Evolutionary conservation across 306 rosid genomes (phyloP), one percentile per base, ranked within the genome.

Genomic region (Vigna angularis): DNA sequence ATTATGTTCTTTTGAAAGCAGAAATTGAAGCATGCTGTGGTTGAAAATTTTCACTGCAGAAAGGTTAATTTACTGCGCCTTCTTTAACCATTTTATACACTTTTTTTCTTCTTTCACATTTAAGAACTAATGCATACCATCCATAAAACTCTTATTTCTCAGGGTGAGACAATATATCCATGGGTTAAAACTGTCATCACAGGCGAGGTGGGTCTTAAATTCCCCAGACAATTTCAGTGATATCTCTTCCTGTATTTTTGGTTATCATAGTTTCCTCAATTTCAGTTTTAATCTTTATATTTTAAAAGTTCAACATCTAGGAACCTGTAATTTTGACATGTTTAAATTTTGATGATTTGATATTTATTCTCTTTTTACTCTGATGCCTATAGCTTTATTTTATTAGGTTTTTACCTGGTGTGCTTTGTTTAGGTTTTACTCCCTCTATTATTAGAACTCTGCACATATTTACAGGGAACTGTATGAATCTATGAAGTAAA

Each of bases 161-260:
- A 87, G 96, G 90, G 79, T n/a, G 96, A 91, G 75, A 73, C 85
- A 61, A 71, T 47, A 81, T 89, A 91, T 85, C 91, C 96, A 58
- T 88, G 93, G 93, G 91, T 90, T 44, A 78, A 88, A 55, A 74
- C 75, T 78, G 81, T 88, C 80, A 86, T 93, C n/a, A 28, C 57
- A 13, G 88, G 77, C 82, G 91, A 86, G 93, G 97, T 93, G 76
- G 58, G 24, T 16, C 50, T 79, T 72, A 64, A 52, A 56, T 40
- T 79, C 53, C 11, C 36, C 44, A 45, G 17, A 51, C 34, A 36
- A 68, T 73, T 70, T 55, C 49, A 30, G 1, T 66, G 66, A 52
- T 44, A 16, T 70, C 58, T 24, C 42, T 20, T 11, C 24, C 5
- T 7, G 57, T 12, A 8, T 26, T 62, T 14, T 16, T 62, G n/a